Conservation (phyloP, 192 early-diverging fungal genomes). For the Pilaira anomala region DNA sequence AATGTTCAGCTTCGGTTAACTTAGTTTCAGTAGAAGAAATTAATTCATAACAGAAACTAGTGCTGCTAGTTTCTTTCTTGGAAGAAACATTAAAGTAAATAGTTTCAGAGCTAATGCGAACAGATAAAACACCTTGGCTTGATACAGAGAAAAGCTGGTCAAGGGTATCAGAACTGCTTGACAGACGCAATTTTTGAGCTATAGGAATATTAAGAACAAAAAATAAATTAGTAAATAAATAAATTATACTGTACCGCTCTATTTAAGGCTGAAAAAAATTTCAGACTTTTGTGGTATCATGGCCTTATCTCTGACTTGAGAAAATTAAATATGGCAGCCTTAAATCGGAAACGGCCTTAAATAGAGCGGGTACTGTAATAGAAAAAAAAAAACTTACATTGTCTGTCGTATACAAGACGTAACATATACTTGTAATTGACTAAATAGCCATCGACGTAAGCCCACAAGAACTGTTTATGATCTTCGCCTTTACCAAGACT, state of each 20-base stretch:
- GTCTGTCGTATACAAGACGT: constrained; percentile 13
- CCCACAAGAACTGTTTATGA: constrained; percentile 30
- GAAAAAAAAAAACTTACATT: constrained; percentile 18
- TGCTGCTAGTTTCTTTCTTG: neutral
- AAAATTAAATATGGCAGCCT: too few species aligned
- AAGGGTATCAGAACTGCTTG: neutral
- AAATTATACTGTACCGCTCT: neutral
- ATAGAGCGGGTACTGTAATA: too few species aligned
- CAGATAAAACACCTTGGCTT: constrained; percentile 11
- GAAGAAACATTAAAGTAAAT: constrained; percentile 13
- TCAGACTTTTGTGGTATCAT: too few species aligned
- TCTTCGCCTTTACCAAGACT: constrained; percentile 13
- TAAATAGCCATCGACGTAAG: constrained; percentile 24
- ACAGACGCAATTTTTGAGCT: constrained; percentile 13
- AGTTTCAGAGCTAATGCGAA: neutral
- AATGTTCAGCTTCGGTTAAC: neutral
- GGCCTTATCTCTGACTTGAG: too few species aligned
- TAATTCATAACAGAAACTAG: neutral
- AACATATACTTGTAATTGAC: constrained; percentile 32
- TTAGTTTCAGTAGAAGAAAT: constrained; percentile 7
- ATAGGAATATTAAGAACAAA: too few species aligned
- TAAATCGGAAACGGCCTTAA: too few species aligned
- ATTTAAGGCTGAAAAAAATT: neutral
- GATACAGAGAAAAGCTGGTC: constrained; percentile 18
- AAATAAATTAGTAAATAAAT: constrained; percentile 3